These are phyloP conservation scores for Oemleria cerasiformis DNA, from an alignment of 306 rosid species.

Conservation along the genomic window DNA sequence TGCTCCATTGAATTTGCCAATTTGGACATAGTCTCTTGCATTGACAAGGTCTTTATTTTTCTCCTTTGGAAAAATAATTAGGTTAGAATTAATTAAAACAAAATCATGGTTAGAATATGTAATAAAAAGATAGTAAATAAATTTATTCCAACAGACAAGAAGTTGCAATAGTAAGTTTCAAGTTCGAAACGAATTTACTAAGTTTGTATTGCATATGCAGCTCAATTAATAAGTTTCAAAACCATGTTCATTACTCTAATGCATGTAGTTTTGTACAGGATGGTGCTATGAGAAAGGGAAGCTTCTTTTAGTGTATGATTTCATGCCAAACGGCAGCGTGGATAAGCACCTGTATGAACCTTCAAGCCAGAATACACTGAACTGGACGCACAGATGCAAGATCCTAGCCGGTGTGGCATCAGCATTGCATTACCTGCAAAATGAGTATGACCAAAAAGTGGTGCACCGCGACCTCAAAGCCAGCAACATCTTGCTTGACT, in stretches of 20 bases:
- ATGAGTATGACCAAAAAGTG: conserved; percentile 43
- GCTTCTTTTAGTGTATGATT: conserved; percentile 48
- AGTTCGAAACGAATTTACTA: neutral
- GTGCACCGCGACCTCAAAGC: conserved; percentile 50
- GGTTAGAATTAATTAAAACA: no score
- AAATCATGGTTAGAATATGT: neutral
- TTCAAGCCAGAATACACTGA: conserved; percentile 21
- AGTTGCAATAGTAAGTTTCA: neutral
- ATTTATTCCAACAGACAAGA: neutral
- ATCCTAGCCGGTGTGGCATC: conserved; percentile 46
- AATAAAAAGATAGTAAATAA: no score
- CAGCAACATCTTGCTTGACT: conserved; percentile 42
- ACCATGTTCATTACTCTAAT: neutral
- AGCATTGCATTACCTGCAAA: conserved; percentile 47
- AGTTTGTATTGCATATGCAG: neutral
- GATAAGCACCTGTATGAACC: conserved; percentile 37
- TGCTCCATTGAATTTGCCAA: neutral
- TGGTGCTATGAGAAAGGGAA: conserved; percentile 53
- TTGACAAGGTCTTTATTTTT: neutral
- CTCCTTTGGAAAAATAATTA: neutral
- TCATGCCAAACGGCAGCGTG: conserved; percentile 51
- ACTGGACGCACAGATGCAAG: conserved; percentile 35
- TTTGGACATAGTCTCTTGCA: neutral
- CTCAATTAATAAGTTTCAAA: neutral
- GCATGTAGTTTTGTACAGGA: conserved; percentile 17